Conservation (phyloP, 257 asterid species). For the Solanum etuberosum region DNA sequence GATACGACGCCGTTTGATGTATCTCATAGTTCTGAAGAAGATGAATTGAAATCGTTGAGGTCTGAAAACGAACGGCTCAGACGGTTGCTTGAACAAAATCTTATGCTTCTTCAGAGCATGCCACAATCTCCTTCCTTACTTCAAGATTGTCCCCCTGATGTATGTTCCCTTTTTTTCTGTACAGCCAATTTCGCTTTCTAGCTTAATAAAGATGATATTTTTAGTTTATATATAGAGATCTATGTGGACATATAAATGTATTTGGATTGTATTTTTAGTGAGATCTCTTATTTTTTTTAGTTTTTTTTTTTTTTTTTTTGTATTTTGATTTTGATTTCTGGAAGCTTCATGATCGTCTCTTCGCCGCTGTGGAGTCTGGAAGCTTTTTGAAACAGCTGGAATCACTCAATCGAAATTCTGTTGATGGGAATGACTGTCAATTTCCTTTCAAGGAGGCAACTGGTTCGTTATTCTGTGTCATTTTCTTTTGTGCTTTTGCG, state of each 20-base stretch:
- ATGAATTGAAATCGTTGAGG: slow-evolving; percentile 35
- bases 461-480: slow-evolving; percentile 21
- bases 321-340: neutral
- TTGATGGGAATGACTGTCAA: slow-evolving; percentile 4
- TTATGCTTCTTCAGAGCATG: slow-evolving; percentile 44
- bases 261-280: neutral
- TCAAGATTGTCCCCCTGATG: slow-evolving; percentile 68
- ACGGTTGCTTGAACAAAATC: slow-evolving; percentile 59
- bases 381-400: slow-evolving; percentile 53
- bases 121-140: slow-evolving; percentile 37
- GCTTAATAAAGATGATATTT: neutral
- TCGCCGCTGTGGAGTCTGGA: slow-evolving; percentile 45
- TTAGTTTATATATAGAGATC: neutral
- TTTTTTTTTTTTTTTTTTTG: neutral
- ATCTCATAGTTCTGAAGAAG: neutral
- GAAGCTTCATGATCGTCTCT: slow-evolving; percentile 55
- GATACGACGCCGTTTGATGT: slow-evolving; percentile 4
- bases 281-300: neutral
- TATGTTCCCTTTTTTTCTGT: slow-evolving; percentile 2
- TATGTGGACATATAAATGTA: neutral
- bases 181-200: neutral
- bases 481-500: neutral
- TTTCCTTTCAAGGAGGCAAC: slow-evolving; percentile 66
- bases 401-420: slow-evolving; percentile 26
- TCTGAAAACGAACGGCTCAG: slow-evolving; percentile 70